These are phyloP conservation scores for Cladosporium austrohemisphaericum DNA, from an alignment of 2,329 filamentous ascomycete species.

Conservation along the genomic window DNA sequence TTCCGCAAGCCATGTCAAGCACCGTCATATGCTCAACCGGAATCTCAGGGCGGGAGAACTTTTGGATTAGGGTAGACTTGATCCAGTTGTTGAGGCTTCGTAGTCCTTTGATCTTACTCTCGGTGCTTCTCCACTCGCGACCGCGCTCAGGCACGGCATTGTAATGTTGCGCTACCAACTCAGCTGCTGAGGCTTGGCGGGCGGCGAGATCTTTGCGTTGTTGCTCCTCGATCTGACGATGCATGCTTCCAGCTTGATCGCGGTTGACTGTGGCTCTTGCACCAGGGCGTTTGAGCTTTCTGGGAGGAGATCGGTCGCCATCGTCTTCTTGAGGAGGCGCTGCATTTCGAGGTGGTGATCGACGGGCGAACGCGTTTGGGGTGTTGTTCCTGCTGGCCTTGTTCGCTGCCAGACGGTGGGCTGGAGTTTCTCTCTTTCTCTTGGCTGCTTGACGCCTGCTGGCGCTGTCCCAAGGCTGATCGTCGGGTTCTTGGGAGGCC, in stretches of 20 bases:
- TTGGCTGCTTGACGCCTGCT: conserved; percentile 22
- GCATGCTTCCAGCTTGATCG: conserved; percentile 60
- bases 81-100: conserved; percentile 98
- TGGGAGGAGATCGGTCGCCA: conserved; percentile 34
- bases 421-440: conserved; percentile 30
- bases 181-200: conserved; percentile 35
- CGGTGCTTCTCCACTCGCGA: conserved; percentile 88
- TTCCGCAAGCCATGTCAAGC: conserved; percentile 92
- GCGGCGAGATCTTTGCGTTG: conserved; percentile 52
- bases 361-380: conserved; percentile 32
- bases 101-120: conserved; percentile 91
- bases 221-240: conserved; percentile 39
- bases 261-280: conserved; percentile 57
- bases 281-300: conserved; percentile 37
- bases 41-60: conserved; percentile 63
- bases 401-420: conserved; percentile 24
- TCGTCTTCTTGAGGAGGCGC: conserved; percentile 17
- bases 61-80: conserved; percentile 95
- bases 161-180: conserved; percentile 90
- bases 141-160: conserved; percentile 92
- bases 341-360: conserved; percentile 29
- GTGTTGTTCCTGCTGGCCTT: conserved; percentile 26
- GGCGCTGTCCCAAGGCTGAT: conserved; percentile 21
- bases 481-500: conserved; percentile 20
- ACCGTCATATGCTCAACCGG: conserved; percentile 52